A percentile compares a stretch with the other conserved stretches of the same genome.
Conservation (phyloP, 1,284 basidiomycete genomes). For the Trichosporon faecale region DNA sequence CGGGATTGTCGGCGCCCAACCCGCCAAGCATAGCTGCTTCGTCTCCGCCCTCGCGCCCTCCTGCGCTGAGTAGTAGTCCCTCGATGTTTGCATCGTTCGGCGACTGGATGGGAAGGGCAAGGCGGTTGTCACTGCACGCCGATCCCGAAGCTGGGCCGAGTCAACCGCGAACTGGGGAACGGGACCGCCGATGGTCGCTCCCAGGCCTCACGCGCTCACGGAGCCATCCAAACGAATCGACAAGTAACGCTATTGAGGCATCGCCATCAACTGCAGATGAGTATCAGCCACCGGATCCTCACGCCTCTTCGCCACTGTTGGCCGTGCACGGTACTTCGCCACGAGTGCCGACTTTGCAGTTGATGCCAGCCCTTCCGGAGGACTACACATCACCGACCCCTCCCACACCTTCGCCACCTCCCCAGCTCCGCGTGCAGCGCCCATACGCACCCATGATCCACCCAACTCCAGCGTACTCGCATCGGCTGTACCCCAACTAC, state of each 20-base stretch:
- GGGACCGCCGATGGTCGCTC: background rate
- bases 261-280: background rate
- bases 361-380: constrained; percentile 16
- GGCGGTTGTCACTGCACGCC: background rate
- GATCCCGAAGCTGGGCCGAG: background rate
- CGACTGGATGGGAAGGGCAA: background rate
- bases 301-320: background rate
- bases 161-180: background rate
- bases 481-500: constrained; percentile 45
- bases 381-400: constrained; percentile 3
- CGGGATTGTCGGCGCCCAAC: constrained; percentile 1
- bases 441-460: constrained; percentile 32
- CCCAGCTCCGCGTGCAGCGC: constrained; percentile 2
- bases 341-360: background rate
- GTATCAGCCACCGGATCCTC: background rate
- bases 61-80: background rate
- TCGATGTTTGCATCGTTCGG: constrained; percentile 1
- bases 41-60: too few species aligned
- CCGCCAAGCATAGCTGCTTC: background rate
- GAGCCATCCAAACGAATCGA: background rate
- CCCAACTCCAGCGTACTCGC: constrained; percentile 39
- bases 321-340: background rate
- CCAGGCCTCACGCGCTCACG: background rate
- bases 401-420: background rate
- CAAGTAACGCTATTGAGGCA: background rate